phyloP scores from a whole-genome alignment of 73 alveolate species.

The Paramecium caudatum region DNA sequence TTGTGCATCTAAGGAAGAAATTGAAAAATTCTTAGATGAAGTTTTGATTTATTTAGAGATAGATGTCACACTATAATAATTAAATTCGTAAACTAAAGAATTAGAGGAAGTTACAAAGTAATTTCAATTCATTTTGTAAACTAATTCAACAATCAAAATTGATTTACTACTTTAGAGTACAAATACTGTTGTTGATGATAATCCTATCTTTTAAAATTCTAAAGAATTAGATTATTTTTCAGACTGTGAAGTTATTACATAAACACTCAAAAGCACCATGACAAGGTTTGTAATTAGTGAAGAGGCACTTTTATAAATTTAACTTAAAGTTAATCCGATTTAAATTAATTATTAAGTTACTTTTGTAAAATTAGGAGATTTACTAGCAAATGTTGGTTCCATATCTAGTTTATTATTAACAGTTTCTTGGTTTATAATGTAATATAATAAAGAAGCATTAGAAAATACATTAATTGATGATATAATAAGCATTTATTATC shows the following conservation, averaged over 20 bases:
- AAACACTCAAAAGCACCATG: background rate
- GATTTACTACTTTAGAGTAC: background rate
- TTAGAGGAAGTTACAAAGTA: background rate
- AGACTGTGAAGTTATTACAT: background rate
- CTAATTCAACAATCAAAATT: background rate
- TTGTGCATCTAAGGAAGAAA: background rate
- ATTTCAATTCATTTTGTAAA: background rate
- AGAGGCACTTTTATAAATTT: background rate
- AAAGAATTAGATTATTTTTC: background rate
- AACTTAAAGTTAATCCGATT: slow-evolving; percentile 16
- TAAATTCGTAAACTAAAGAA: background rate
- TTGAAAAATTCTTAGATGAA: background rate
- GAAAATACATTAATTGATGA: slow-evolving; percentile 21
- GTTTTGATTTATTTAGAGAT: background rate
- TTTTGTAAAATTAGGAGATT: slow-evolving; percentile 5
- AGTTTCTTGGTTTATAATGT: slow-evolving; percentile 33
- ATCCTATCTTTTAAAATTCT: background rate
- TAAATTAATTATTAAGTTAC: background rate
- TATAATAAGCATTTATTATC: slow-evolving; percentile 6
- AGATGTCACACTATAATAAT: slow-evolving; percentile 2
- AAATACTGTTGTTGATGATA: background rate
- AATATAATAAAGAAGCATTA: slow-evolving; percentile 31
- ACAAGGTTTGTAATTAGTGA: background rate
- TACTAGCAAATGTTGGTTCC: slow-evolving; percentile 51
- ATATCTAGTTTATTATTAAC: slow-evolving; percentile 19